Evolutionary conservation across 352 stramenopile genomes (phyloP).

Genomic region (Pythium grandisporangium): DNA sequence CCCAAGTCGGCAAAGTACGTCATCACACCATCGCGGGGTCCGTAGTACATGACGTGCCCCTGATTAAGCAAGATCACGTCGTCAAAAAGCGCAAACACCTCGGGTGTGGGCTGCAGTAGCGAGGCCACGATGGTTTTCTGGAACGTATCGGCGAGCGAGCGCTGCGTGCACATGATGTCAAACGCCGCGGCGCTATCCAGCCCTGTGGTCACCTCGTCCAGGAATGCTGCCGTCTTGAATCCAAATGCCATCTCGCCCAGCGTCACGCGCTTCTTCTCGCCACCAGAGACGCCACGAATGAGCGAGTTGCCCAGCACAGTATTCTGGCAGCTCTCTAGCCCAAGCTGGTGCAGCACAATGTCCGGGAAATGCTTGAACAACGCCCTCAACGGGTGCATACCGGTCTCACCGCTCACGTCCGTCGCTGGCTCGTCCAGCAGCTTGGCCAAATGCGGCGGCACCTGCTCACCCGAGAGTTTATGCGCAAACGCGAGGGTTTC

Average conservation of each 20-base stretch:
- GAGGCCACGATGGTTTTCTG: slow-evolving; percentile 39
- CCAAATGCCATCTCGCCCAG: slow-evolving; percentile 75
- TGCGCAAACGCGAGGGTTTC: slow-evolving; percentile 25
- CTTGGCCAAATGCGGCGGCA: slow-evolving; percentile 4
- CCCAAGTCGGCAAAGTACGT: slow-evolving; percentile 68
- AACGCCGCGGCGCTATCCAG: slow-evolving; percentile 19
- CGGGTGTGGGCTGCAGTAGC: slow-evolving; percentile 66
- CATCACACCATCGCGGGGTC: slow-evolving; percentile 35
- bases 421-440: slow-evolving; percentile 14
- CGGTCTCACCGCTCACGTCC: slow-evolving; percentile 7
- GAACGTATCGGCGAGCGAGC: slow-evolving; percentile 18
- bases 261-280: slow-evolving; percentile 84
- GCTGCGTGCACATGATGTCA: slow-evolving; percentile 23
- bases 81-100: slow-evolving; percentile 22
- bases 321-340: slow-evolving; percentile 28
- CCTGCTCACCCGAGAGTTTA: slow-evolving; percentile 7
- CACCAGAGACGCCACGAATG: slow-evolving; percentile 49
- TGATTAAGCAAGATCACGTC: slow-evolving; percentile 18
- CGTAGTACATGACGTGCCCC: slow-evolving; percentile 13
- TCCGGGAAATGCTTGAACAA: slow-evolving; percentile 20
- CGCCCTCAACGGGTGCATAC: slow-evolving; percentile 2
- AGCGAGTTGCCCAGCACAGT: slow-evolving; percentile 16
- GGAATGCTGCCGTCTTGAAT: slow-evolving; percentile 30
- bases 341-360: slow-evolving; percentile 22
- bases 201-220: slow-evolving; percentile 14